Percentiles rank a stretch among this genome's conserved stretches.
Evolutionary conservation across 805 yeast genomes (phyloP).

Genomic region (Saccharomyces cerevisiae): DNA sequence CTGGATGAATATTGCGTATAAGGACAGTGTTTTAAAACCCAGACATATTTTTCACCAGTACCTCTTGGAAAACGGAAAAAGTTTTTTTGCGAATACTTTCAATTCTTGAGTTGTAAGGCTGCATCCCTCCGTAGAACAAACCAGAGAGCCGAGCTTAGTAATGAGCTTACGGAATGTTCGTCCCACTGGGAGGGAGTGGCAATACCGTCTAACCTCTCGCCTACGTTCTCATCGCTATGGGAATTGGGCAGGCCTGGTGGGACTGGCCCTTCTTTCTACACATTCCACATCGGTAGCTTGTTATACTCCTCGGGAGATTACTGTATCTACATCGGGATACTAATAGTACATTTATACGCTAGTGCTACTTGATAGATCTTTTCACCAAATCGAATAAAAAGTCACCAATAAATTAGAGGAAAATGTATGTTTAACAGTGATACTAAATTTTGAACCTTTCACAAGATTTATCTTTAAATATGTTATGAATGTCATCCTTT

Average conservation of each 20-base stretch:
- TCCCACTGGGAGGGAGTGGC: not conserved
- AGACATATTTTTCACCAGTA: not conserved
- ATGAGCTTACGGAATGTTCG: not conserved
- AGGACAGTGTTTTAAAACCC: not conserved
- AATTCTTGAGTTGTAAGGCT: not conserved
- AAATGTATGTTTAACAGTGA: not conserved
- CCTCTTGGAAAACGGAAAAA: not conserved
- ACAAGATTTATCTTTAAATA: not conserved
- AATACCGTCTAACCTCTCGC: not conserved
- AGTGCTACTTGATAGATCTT: not conserved
- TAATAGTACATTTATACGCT: not conserved
- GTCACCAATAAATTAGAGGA: not conserved
- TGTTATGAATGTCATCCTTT: not conserved
- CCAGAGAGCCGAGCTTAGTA: not conserved
- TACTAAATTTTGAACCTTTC: not conserved
- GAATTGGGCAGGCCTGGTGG: not conserved
- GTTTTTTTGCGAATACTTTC: not conserved
- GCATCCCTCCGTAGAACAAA: not conserved
- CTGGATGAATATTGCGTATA: not conserved
- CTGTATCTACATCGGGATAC: not conserved
- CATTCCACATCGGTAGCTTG: not conserved
- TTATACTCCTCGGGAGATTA: not conserved
- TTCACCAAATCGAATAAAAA: not conserved
- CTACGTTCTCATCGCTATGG: not conserved
- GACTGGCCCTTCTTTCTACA: not conserved